These are phyloP conservation scores for Rubus parviflorus DNA, from an alignment of 306 rosid species.

Conservation along the genomic window DNA sequence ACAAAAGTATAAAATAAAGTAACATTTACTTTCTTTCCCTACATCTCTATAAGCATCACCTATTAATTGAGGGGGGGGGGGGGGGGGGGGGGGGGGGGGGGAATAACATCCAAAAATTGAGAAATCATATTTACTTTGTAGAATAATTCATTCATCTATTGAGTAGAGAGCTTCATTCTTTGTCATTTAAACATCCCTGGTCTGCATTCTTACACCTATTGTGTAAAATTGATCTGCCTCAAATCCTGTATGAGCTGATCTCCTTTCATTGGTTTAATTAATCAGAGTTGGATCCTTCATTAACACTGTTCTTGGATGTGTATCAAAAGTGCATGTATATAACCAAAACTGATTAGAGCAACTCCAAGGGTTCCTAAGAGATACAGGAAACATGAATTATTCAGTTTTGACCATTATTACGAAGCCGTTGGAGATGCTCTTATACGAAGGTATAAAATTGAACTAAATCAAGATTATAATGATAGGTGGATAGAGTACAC, in stretches of 20 bases:
- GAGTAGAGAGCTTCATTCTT: conserved; percentile 34
- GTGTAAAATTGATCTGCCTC: too few relatives aligned
- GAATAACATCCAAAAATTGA: conserved; percentile 24
- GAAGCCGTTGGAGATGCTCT: background rate
- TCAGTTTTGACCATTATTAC: background rate
- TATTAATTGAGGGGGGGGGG: conserved; percentile 18
- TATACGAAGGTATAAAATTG: background rate
- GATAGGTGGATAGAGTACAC: background rate
- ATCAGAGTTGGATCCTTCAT: too few relatives aligned
- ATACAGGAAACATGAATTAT: background rate
- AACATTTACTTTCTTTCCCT: conserved; percentile 14
- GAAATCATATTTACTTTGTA: conserved; percentile 17
- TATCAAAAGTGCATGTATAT: too few relatives aligned
- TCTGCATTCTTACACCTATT: background rate
- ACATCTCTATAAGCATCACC: conserved; percentile 23
- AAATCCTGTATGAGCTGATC: background rate
- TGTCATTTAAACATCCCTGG: background rate
- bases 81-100: background rate
- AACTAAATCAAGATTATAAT: background rate
- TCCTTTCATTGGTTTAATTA: background rate
- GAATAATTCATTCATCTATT: conserved; percentile 26
- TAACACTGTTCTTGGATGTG: too few relatives aligned
- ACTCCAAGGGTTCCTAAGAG: background rate
- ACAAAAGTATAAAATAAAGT: conserved; percentile 39
- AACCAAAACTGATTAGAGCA: too few relatives aligned